Evolutionary conservation across 805 yeast species (phyloP), one percentile per base, ranked within the genome.

Genomic region (Kodamaea kaohsiungensis): DNA sequence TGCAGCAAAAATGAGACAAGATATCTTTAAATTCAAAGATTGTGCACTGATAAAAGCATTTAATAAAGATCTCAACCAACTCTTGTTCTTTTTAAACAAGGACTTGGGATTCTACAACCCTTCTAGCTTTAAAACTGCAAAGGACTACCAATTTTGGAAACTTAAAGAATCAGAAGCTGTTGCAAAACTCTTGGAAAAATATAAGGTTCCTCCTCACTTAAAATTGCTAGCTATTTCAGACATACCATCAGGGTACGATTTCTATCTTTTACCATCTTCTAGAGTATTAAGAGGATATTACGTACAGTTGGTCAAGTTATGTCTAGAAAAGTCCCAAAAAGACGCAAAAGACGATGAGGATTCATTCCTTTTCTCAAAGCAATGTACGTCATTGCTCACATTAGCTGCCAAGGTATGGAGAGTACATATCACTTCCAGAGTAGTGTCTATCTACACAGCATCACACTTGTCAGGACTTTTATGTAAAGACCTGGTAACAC

Each of bases 361-460:
- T 8, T 58, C 57, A 10, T 65, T 68, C 10, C 55, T 70, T 19
- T 55, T 74, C 5, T 60, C 84, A 1, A 81, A 80, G 55, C 65
- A 74, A 15, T 71, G 82, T 0, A 64, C 68, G 7, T 75, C 72
- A 46, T 65, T 87, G 10, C 60, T 87, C 2, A 66, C 63, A 1
- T 65, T 74, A 13, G 80, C 82, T 52, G 71, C 82, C 6, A 75
- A 71, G 42, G 72, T 81, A 51, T 88, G 95, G 95, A 71, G 88
- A 54, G 65, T 87, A 3, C 79, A 78, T 55, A 66, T 65, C 6
- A 71, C 83, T 0, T 73, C 89, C 0, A 69, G 80, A 48, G 80
- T 84, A 0, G 73, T 80, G 0, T 59, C 82, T 7, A 55, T 85
- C 5, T 82, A 78, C 52, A 78, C 84, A 3, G 86, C 87, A 1